Evolutionary conservation across 2,329 filamentous ascomycete species (phyloP).

Genomic region (Xylaria sp.): DNA sequence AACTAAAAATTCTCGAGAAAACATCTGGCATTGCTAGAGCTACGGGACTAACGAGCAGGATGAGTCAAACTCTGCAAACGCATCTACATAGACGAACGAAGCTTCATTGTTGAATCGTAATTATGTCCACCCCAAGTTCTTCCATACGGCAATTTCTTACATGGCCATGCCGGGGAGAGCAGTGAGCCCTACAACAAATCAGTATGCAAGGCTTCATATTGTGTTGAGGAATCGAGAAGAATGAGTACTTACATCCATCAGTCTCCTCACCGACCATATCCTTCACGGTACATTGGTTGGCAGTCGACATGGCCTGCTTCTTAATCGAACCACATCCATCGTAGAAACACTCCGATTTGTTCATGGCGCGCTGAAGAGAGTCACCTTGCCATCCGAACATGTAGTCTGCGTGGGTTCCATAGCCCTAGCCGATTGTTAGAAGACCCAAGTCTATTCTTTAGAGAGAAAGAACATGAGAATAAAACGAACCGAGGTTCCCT

Average conservation of each 20-base stretch:
- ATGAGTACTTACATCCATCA: slow-evolving; percentile 49
- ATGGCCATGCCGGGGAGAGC: slow-evolving; percentile 41
- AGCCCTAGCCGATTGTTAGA: slow-evolving; percentile 40
- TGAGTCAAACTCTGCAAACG: slow-evolving; percentile 18
- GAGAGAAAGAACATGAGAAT: background rate
- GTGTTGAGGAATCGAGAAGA: background rate
- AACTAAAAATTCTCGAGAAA: no score
- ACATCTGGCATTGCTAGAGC: background rate
- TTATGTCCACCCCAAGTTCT: background rate
- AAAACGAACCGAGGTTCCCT: slow-evolving; percentile 37
- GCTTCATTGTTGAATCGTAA: background rate
- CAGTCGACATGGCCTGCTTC: slow-evolving; percentile 48
- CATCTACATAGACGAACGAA: slow-evolving; percentile 16
- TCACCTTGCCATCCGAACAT: slow-evolving; percentile 52
- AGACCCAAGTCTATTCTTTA: background rate
- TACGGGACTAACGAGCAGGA: slow-evolving; percentile 1
- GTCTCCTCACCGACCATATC: slow-evolving; percentile 48
- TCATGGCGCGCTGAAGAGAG: slow-evolving; percentile 51
- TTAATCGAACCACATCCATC: slow-evolving; percentile 51
- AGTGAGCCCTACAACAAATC: slow-evolving; percentile 40
- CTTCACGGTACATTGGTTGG: slow-evolving; percentile 49
- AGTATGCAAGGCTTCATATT: slow-evolving; percentile 21
- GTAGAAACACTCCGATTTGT: slow-evolving; percentile 57
- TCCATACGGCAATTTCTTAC: slow-evolving; percentile 19
- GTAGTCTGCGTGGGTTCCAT: slow-evolving; percentile 53